These are phyloP conservation scores for Gymnopus androsaceus DNA, from an alignment of 1,284 basidiomycete species.

Conservation along the genomic window DNA sequence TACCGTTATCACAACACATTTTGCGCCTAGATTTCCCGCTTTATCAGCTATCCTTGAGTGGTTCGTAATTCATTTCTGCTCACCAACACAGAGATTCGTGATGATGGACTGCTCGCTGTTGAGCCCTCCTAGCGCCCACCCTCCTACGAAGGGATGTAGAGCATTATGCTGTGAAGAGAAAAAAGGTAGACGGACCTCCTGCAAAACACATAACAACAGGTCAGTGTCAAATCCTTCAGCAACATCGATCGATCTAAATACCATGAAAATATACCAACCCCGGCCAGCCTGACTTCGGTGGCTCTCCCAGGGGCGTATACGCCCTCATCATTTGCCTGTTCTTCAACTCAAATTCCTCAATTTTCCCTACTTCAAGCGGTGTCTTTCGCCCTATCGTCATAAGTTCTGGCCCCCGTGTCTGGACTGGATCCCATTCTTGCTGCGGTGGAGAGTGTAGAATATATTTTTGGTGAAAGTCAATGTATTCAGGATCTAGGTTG, in stretches of 20 bases:
- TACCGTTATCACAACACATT: slow-evolving; percentile 61
- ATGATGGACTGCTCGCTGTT: slow-evolving; percentile 58
- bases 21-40: slow-evolving; percentile 45
- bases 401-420: slow-evolving; percentile 50
- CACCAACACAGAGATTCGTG: slow-evolving; percentile 27
- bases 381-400: slow-evolving; percentile 53
- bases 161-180: too few relatives aligned
- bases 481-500: slow-evolving; percentile 64
- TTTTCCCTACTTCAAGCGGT: slow-evolving; percentile 54
- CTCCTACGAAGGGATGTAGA: too few relatives aligned
- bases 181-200: too few relatives aligned
- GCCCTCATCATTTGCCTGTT: slow-evolving; percentile 31
- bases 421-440: slow-evolving; percentile 58
- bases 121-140: slow-evolving; percentile 71
- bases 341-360: slow-evolving; percentile 37
- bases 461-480: slow-evolving; percentile 57
- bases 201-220: too few relatives aligned
- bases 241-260: too few relatives aligned
- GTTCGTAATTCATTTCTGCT: neutral
- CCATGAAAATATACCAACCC: slow-evolving; percentile 42
- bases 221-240: too few relatives aligned
- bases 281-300: slow-evolving; percentile 53
- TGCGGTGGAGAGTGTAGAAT: slow-evolving; percentile 46
- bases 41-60: neutral
- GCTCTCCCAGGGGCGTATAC: slow-evolving; percentile 56